A percentile compares a stretch with the other conserved stretches of the same genome.
Evolutionary conservation across 192 early-diverging fungal genomes (phyloP).

Genomic region (Entomortierella lignicola): DNA sequence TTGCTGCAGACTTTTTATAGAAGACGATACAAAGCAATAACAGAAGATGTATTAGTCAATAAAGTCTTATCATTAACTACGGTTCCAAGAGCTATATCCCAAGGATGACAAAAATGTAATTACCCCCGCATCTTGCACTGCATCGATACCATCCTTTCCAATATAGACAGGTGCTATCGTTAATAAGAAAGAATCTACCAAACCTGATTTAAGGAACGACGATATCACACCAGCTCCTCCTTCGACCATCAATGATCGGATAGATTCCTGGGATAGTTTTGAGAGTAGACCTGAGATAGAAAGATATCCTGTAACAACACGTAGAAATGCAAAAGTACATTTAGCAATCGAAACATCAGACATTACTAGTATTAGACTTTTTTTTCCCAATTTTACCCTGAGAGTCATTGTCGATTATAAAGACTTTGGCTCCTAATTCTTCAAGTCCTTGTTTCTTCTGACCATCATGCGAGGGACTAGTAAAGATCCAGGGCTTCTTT

Average conservation of each 20-base stretch:
- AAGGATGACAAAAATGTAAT: constrained; percentile 8
- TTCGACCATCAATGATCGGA: constrained; percentile 86
- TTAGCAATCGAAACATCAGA: constrained; percentile 1
- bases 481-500: constrained; percentile 70
- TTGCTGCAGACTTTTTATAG: constrained; percentile 21
- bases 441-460: constrained; percentile 58
- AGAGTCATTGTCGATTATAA: constrained; percentile 51
- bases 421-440: constrained; percentile 67
- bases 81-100: too few relatives aligned
- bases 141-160: constrained; percentile 70
- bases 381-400: constrained; percentile 19
- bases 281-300: constrained; percentile 29
- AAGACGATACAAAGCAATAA: too few relatives aligned
- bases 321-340: neutral
- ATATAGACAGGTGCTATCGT: constrained; percentile 80
- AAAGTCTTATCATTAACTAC: neutral
- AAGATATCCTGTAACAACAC: constrained; percentile 23
- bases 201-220: constrained; percentile 61
- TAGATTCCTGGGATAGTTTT: constrained; percentile 28
- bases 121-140: constrained; percentile 49
- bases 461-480: constrained; percentile 33
- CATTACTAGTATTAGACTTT: neutral
- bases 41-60: too few relatives aligned
- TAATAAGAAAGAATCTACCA: constrained; percentile 67
- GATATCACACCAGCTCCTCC: constrained; percentile 84